Conservation (phyloP, 2,329 filamentous ascomycete species). For the Arthrobotrys musiformis region DNA sequence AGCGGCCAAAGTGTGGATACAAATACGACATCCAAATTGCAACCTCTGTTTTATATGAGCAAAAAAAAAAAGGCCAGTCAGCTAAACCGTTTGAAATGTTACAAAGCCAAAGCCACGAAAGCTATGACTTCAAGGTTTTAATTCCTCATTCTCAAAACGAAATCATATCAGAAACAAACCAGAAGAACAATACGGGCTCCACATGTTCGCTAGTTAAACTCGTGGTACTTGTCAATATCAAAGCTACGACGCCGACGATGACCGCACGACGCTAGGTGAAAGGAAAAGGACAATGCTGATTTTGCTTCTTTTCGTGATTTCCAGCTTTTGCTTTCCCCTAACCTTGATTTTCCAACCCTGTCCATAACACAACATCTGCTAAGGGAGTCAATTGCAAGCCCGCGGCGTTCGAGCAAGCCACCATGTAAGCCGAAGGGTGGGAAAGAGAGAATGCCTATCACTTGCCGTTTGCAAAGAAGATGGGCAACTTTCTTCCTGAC, state of each 20-base stretch:
- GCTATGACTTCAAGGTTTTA: too few species aligned
- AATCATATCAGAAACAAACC: not conserved
- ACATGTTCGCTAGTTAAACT: not conserved
- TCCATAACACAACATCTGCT: constrained; percentile 29
- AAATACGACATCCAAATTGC: not conserved
- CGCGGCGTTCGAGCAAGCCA: constrained; percentile 25
- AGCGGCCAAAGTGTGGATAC: constrained; percentile 17
- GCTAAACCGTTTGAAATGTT: not conserved
- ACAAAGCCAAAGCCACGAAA: not conserved
- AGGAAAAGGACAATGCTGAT: too few species aligned
- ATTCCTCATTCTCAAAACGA: too few species aligned
- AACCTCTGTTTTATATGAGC: constrained; percentile 25
- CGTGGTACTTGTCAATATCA: not conserved
- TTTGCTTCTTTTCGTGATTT: constrained; percentile 14
- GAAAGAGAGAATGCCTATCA: constrained; percentile 55
- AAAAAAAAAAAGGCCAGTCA: not conserved
- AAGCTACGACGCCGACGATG: not conserved
- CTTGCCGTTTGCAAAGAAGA: constrained; percentile 51
- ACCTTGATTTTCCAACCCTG: constrained; percentile 40
- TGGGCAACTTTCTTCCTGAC: constrained; percentile 35
- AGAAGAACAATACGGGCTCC: not conserved
- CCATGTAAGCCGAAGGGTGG: constrained; percentile 49
- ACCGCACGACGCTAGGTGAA: too few species aligned
- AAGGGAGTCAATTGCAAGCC: constrained; percentile 17
- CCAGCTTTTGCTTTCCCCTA: too few species aligned